Base-by-base conservation (phyloP, 2,329 filamentous ascomycete species). In the Pseudogymnoascus sp. region DNA sequence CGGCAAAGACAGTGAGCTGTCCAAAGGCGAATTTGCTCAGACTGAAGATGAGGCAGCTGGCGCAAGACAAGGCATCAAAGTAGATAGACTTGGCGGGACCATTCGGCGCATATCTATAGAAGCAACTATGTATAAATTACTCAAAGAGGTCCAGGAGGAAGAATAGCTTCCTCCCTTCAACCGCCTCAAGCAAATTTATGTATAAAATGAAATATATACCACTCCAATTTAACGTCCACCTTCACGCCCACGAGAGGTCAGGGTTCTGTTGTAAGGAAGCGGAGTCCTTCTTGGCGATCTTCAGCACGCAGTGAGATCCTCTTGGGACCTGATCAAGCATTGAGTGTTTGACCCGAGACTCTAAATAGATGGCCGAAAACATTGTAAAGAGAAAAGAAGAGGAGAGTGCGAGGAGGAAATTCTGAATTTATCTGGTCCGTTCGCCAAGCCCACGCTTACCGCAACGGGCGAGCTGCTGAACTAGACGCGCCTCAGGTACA, bases 271-370 rank as follows among this genome's bases (percentile, higher is more conserved):
- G 81, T 83, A 80, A 87, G 84, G 84, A 84, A 89, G 86, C 84
- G 87, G 82, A 80, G 77, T 85, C 81, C 75, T 89, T 90, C 96
- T 91, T 89, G 93, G 89, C 90, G 83, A 90, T 92, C 91, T 88
- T 93, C 92, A 99, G 95, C 95, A 91, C 93, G 93, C 90, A 81
- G 80, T 68, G 89, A 93, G 90, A 83, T 81, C 88, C 84, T 79
- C 82, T 77, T 77, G 82, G 87, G 84, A 88, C 85, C 91, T 96
- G 90, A 91, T 90, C 87, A 92, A 91, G 89, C 85, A 97, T 84
- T 91, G 90, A 93, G 75, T 77, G 86, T 89, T 86, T 90, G 86
- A 87, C 89, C 89, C 93, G 93, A 96, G 95, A 99, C 95, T 99
- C 95, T 97, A 97, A 93, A 90, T 90, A 90, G 86, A 88, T 89